Evolutionary conservation across 306 rosid genomes (phyloP).

Genomic region (Ormosia emarginata): DNA sequence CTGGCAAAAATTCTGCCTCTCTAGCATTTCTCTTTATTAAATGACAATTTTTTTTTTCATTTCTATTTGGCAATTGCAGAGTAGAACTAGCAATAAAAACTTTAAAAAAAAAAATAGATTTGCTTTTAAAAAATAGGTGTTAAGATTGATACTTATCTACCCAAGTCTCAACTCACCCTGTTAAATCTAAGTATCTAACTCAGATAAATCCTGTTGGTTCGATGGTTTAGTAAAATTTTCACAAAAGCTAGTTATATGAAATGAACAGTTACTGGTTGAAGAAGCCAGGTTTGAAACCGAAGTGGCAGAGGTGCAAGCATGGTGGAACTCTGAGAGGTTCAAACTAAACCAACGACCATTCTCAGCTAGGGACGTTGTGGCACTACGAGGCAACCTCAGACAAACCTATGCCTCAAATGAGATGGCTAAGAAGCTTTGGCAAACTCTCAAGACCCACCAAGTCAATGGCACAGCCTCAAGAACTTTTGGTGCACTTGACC

Average conservation of each 20-base stretch:
- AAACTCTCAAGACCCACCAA: constrained; percentile 79
- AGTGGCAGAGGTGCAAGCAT: constrained; percentile 85
- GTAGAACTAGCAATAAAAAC: no score
- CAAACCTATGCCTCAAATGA: constrained; percentile 80
- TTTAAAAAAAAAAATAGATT: no score
- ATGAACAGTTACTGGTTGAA: constrained; percentile 73
- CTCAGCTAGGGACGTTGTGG: constrained; percentile 73
- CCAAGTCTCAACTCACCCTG: not conserved
- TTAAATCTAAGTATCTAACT: not conserved
- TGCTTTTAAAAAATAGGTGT: no score
- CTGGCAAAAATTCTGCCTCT: no score
- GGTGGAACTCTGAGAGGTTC: constrained; percentile 94
- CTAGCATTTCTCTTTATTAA: no score
- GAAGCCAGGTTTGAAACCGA: constrained; percentile 89
- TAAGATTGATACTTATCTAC: not conserved
- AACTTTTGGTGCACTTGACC: constrained; percentile 96
- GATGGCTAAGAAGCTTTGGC: constrained; percentile 87
- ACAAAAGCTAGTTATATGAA: no score
- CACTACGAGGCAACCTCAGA: constrained; percentile 74
- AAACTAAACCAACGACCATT: constrained; percentile 67
- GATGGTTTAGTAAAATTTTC: not conserved
- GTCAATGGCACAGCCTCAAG: constrained; percentile 85
- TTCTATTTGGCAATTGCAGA: no score
- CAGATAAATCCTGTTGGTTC: not conserved
- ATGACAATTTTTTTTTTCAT: no score